Evolutionary conservation across 2,329 filamentous ascomycete genomes (phyloP).

Genomic region (Onygenales sp.): DNA sequence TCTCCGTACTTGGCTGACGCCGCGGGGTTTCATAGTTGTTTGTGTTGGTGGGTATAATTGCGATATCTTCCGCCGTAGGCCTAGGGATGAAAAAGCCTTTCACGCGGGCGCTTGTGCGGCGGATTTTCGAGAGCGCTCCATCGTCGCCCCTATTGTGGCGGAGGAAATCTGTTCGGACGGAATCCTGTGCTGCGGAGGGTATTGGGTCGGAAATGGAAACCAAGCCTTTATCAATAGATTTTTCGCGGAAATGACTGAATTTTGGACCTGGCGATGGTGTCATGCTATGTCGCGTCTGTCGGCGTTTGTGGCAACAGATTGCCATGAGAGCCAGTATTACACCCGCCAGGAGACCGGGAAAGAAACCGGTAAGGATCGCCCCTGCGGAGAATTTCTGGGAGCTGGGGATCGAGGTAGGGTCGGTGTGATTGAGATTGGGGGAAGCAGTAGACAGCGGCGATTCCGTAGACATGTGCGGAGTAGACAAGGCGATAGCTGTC

Average conservation of each 20-base stretch:
- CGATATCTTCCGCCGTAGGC: conserved; percentile 4
- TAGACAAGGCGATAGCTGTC: conserved; percentile 8
- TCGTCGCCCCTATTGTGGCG: conserved; percentile 16
- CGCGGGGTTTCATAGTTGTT: conserved; percentile 14
- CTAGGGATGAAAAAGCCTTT: conserved; percentile 26
- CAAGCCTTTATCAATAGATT: conserved; percentile 23
- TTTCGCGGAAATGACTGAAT: conserved; percentile 19
- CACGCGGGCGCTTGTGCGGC: conserved; percentile 27
- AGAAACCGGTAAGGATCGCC: conserved; percentile 37
- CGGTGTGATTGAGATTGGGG: conserved; percentile 13
- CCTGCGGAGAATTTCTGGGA: conserved; percentile 32
- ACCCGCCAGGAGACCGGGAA: conserved; percentile 36
- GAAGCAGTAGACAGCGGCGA: conserved; percentile 12
- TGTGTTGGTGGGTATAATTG: conserved; percentile 21
- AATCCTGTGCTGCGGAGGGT: conserved; percentile 28
- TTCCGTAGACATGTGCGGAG: conserved; percentile 1
- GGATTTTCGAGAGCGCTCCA: conserved; percentile 19
- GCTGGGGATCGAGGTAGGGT: conserved; percentile 13
- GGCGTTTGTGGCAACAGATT: conserved; percentile 27
- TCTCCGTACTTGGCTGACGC: conserved; percentile 29
- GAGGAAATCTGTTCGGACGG: conserved; percentile 36
- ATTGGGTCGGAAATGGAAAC: conserved; percentile 35
- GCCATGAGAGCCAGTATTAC: conserved; percentile 46
- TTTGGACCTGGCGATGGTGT: conserved; percentile 13
- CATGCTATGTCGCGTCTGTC: conserved; percentile 11